Evolutionary conservation across 192 early-diverging fungal genomes (phyloP).

Genomic region (Thoreauomyces humboldtii): DNA sequence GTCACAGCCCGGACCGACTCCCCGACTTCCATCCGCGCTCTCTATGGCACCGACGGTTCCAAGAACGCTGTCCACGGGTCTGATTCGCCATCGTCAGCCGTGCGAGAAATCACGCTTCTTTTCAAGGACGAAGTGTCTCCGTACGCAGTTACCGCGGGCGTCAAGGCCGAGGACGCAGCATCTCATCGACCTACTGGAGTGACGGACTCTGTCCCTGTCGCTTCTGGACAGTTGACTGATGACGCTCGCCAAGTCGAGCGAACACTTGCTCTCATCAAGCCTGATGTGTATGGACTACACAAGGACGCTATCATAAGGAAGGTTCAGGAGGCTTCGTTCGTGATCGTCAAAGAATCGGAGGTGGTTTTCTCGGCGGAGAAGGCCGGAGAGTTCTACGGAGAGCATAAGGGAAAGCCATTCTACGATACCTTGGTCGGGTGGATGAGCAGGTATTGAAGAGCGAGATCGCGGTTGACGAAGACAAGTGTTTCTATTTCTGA

Average conservation of each 20-base stretch:
- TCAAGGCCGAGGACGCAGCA: background rate
- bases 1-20: constrained; percentile 41
- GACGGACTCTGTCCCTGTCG: background rate
- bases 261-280: constrained; percentile 36
- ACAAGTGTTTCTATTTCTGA: background rate
- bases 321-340: constrained; percentile 33
- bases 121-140: constrained; percentile 33
- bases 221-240: background rate
- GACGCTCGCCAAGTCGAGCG: constrained; percentile 4
- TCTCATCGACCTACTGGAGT: background rate
- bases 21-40: background rate
- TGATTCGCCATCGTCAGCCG: constrained; percentile 43
- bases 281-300: constrained; percentile 23
- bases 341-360: constrained; percentile 33
- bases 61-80: constrained; percentile 58
- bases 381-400: constrained; percentile 49
- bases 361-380: constrained; percentile 20
- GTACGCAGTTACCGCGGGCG: background rate
- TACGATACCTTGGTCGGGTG: constrained; percentile 45
- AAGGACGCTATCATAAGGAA: constrained; percentile 26
- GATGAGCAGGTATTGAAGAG: constrained; percentile 53
- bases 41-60: constrained; percentile 46
- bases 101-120: constrained; percentile 37
- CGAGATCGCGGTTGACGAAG: background rate
- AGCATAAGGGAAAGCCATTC: constrained; percentile 43